Evolutionary conservation across 345 rosid genomes (phyloP), one percentile per base, ranked within the genome.

Genomic region (Gossypium turneri): DNA sequence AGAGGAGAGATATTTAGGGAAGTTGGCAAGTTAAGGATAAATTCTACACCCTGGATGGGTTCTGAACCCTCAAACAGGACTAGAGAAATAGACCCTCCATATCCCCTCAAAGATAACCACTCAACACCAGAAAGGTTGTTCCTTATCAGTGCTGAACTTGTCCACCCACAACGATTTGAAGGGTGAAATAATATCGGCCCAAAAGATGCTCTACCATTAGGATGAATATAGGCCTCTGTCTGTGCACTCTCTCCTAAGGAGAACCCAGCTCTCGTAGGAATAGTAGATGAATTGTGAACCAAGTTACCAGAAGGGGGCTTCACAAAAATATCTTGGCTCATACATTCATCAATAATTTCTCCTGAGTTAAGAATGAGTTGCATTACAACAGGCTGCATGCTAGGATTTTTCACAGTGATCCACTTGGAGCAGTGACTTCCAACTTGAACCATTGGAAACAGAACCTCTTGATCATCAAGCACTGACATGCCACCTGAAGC

Each of bases 91-190:
- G 81, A 87, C 15, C 90, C 92, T 56, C 93, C 93, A 45, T 59
- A 58, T 78, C 97, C 93, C 77, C 66, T 79, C 81, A 91, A 79
- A 76, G 90, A 78, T 58, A 90, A 70, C 95, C 95, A 88, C 80
- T 90, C 97, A 67, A 91, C 92, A 73, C 90, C 93, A 63, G 93
- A 86, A 34, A 91, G 89, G 73, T 94, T 90, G 82, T 86, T 86
- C 79, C 90, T 86, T 60, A 85, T 82, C 70, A 90, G 78, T 52
- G 85, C 90, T 29, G 97, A 90, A 81, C 88, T 88, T 79, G 82
- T 87, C 96, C 96, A 90, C 55, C 76, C 73, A 73, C 96, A 90
- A 13, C 87, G 86, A 80, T 77, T 59, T 65, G 85, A 86, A 62
- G 96, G 96, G 76, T 82, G 88, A 79, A 90, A 90, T 17, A 83